Conservation (phyloP, 306 rosid genomes). For the Pueraria montana region DNA sequence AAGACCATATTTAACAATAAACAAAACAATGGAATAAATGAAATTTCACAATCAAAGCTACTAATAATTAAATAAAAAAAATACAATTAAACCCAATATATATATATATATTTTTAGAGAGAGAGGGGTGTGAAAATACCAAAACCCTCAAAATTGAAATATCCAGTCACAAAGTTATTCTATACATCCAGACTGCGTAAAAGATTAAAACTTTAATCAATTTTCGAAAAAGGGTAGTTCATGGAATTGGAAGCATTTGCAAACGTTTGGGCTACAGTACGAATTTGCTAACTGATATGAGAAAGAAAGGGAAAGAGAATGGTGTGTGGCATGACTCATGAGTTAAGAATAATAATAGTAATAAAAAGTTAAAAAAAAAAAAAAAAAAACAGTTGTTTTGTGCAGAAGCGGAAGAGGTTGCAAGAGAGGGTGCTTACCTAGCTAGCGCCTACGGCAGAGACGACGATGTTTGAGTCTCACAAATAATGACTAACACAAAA, state of each 20-base stretch:
- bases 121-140: background rate
- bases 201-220: background rate
- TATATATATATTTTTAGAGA: too few species aligned
- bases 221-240: slow-evolving; percentile 1
- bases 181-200: background rate
- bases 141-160: slow-evolving; percentile 13
- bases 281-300: background rate
- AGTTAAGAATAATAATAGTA: background rate
- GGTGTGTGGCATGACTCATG: background rate
- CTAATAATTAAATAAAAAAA: background rate
- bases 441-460: slow-evolving; percentile 37
- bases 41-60: background rate
- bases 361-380: background rate
- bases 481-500: background rate
- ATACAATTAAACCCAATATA: background rate
- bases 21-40: background rate
- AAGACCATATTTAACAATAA: background rate
- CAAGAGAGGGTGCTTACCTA: slow-evolving; percentile 37
- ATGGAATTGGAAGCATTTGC: too few species aligned
- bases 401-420: slow-evolving; percentile 1
- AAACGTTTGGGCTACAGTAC: background rate
- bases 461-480: slow-evolving; percentile 15
- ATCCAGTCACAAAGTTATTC: background rate
- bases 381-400: background rate
- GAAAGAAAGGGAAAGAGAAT: background rate